Conservation (phyloP, 768 basidiomycete species). For the Tricholoma flavovirens region DNA sequence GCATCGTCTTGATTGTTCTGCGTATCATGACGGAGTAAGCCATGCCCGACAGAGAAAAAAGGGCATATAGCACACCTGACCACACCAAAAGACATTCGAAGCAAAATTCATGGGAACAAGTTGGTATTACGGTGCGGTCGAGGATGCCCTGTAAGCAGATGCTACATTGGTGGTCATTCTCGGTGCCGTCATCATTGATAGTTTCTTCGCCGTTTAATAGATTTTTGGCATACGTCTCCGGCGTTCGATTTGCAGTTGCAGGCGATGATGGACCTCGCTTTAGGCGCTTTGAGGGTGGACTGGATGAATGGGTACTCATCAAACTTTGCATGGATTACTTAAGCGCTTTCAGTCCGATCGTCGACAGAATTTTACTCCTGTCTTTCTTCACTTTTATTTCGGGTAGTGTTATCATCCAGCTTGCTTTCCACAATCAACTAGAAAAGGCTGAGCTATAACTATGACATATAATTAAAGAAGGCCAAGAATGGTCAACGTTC, state of each 20-base stretch:
- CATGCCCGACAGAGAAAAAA: background rate
- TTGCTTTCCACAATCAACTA: no score
- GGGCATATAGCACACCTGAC: conserved; percentile 54
- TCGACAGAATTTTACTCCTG: no score
- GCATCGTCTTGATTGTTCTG: conserved; percentile 75
- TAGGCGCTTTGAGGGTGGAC: conserved; percentile 34
- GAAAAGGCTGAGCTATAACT: no score
- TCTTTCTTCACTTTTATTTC: no score
- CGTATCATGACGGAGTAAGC: background rate
- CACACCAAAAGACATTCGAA: conserved; percentile 87
- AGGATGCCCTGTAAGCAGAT: conserved; percentile 78
- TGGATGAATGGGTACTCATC: conserved; percentile 14
- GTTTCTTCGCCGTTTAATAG: background rate
- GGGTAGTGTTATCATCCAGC: no score
- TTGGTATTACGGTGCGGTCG: conserved; percentile 77
- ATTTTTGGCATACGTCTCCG: background rate
- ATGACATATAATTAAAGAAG: no score
- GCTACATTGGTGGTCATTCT: conserved; percentile 62
- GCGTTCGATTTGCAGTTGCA: conserved; percentile 3
- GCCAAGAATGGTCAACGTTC: no score
- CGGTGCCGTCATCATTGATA: conserved; percentile 22
- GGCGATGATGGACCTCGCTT: conserved; percentile 26
- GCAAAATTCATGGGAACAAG: conserved; percentile 90
- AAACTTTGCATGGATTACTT: background rate
- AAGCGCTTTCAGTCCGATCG: no score